A percentile compares a stretch with the other conserved stretches of the same genome.
These are phyloP conservation scores for Camellia japonica DNA, from an alignment of 148 eudicot genomes.

Conservation along the genomic window DNA sequence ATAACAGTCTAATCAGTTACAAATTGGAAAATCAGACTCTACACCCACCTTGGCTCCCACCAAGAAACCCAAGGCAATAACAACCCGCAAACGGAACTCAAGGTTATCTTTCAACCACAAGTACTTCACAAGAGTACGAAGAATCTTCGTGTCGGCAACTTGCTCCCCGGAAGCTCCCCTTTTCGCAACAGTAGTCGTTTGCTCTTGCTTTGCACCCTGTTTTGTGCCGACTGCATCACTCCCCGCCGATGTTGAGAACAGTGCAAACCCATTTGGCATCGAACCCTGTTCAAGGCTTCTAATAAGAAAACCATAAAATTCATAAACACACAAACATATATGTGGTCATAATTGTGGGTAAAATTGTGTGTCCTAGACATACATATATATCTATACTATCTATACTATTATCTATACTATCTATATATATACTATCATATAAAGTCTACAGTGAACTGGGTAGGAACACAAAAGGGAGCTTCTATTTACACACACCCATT, in stretches of 20 bases:
- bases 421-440: no score
- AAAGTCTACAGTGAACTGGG: no score
- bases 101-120: conserved; percentile 83
- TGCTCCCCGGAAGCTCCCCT: conserved; percentile 24
- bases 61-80: conserved; percentile 76
- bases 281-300: conserved; percentile 40
- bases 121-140: conserved; percentile 63
- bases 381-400: no score
- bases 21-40: not conserved
- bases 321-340: not conserved
- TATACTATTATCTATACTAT: no score
- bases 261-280: conserved; percentile 48
- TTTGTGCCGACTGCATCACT: conserved; percentile 41
- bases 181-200: conserved; percentile 29
- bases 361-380: no score
- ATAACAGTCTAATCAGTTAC: not conserved
- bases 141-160: conserved; percentile 58
- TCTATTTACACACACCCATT: no score
- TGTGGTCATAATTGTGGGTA: no score
- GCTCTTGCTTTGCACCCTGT: conserved; percentile 36
- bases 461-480: no score
- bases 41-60: conserved; percentile 79
- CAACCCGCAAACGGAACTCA: conserved; percentile 80
- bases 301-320: not conserved
- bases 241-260: conserved; percentile 48